Conservation (phyloP, 352 stramenopile species). For the Globisporangium solare region DNA sequence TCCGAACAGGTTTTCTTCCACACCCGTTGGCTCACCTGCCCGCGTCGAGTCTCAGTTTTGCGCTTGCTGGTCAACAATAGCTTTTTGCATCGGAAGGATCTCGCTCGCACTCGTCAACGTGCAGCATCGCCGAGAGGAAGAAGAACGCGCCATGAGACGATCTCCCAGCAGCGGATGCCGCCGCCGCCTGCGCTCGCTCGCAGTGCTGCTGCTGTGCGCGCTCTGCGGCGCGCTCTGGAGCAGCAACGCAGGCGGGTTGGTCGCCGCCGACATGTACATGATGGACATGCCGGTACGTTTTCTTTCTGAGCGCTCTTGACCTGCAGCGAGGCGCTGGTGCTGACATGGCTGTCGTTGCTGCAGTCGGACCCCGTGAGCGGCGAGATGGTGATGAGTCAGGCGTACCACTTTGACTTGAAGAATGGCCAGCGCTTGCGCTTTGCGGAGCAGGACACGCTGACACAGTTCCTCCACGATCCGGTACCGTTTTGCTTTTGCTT, state of each 20-base stretch:
- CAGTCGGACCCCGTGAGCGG: constrained; percentile 59
- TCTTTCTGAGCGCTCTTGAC: no score
- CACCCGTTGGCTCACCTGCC: no score
- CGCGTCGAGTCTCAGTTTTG: no score
- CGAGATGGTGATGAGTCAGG: constrained; percentile 62
- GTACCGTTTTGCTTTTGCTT: no score
- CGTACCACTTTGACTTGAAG: constrained; percentile 54
- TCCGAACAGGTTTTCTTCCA: no score
- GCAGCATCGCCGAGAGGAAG: no score
- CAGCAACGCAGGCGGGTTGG: background rate
- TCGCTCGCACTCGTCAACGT: no score
- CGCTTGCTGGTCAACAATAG: no score
- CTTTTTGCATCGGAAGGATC: no score
- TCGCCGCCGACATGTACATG: constrained; percentile 24
- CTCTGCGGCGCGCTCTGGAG: constrained; percentile 6
- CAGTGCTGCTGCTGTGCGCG: constrained; percentile 15
- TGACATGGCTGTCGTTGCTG: background rate
- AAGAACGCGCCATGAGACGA: background rate
- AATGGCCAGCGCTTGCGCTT: constrained; percentile 67
- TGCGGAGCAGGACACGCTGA: constrained; percentile 42
- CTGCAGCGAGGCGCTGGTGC: background rate
- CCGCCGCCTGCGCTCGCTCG: background rate
- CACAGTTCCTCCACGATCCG: constrained; percentile 47
- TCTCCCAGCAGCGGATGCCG: background rate
- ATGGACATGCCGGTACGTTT: constrained; percentile 66